Evolutionary conservation across 2,329 filamentous ascomycete species (phyloP), one percentile per base, ranked within the genome.

Genomic region (Colletotrichum trifolii): DNA sequence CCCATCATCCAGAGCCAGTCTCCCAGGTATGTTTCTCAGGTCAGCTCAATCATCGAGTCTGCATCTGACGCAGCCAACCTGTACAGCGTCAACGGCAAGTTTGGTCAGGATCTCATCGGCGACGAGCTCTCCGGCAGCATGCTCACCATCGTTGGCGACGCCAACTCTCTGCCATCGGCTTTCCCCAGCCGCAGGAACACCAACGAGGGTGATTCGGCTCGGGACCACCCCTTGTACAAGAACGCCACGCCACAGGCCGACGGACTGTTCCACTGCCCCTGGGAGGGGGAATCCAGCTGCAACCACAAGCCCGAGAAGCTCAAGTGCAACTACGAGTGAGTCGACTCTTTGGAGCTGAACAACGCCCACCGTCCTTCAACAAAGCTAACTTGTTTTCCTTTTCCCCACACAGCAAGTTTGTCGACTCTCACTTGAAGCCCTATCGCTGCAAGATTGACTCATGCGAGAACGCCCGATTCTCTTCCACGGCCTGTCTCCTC

Each of bases 241-340:
- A 88, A 87, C 70, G 87, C 84, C 59, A 80, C 81, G 50, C 86
- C 89, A 9, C 78, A 85, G 45, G 77, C 84, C 39, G 93, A 97
- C 78, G 94, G 93, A 74, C 87, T 96, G 64, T 98, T 96, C 82
- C 93, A 97, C 81, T 98, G 95, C 84, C 95, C 95, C 6, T 96
- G 91, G 84, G 89, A 91, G 76, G 91, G 88, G 71, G 84, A 89
- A 66, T 63, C 80, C 38, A 83, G 76, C 74, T 98, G 95, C 87
- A 91, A 87, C 78, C 95, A 97, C 88, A 92, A 92, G 81, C 89
- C 94, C 45, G 96, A 96, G 75, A 96, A 96, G 83, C 91, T 98
- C 72, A 97, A 97, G 87, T 97, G 95, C 89, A 97, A 97, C 81
- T 98, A 97, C 76, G 94, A 97, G 94, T 97, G 90, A 87, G 93